phyloP scores from a whole-genome alignment of 2,329 filamentous ascomycete genomes.

The Amylocarpus encephaloides region DNA sequence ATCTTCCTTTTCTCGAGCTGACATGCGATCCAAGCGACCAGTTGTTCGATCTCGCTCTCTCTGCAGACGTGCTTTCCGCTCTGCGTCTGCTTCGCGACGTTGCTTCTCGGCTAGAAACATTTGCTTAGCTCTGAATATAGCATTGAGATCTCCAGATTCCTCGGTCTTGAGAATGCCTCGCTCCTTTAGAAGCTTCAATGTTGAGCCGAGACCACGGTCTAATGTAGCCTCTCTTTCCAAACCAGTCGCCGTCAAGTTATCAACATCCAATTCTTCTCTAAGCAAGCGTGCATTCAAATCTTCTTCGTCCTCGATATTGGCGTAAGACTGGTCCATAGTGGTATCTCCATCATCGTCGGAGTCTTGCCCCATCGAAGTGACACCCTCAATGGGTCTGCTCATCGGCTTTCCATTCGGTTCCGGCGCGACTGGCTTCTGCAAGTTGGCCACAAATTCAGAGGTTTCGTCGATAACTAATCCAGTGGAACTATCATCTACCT shows the following conservation, averaged over 20 bases:
- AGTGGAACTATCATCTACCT: slow-evolving; percentile 41
- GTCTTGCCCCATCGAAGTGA: slow-evolving; percentile 41
- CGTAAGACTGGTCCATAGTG: slow-evolving; percentile 31
- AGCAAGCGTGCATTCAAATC: slow-evolving; percentile 44
- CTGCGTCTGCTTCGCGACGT: slow-evolving; percentile 70
- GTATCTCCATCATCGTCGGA: slow-evolving; percentile 39
- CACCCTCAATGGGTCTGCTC: slow-evolving; percentile 34
- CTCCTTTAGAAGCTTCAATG: slow-evolving; percentile 75
- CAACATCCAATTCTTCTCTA: slow-evolving; percentile 41
- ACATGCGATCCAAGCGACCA: slow-evolving; percentile 81
- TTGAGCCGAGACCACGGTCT: slow-evolving; percentile 71
- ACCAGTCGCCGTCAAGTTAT: slow-evolving; percentile 58
- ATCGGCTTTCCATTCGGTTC: slow-evolving; percentile 39
- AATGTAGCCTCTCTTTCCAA: slow-evolving; percentile 82
- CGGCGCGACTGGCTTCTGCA: slow-evolving; percentile 60
- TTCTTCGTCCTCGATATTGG: slow-evolving; percentile 38
- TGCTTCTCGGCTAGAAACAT: slow-evolving; percentile 75
- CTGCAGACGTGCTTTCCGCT: slow-evolving; percentile 70
- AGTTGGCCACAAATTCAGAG: slow-evolving; percentile 83
- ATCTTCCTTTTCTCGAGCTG: slow-evolving; percentile 84
- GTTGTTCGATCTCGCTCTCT: slow-evolving; percentile 83
- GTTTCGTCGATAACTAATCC: slow-evolving; percentile 94
- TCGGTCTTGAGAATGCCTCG: slow-evolving; percentile 70
- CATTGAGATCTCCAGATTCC: slow-evolving; percentile 57
- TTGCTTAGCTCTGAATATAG: slow-evolving; percentile 63